Base-by-base conservation (phyloP, 2,329 filamentous ascomycete genomes). In the Aureobasidium musti region DNA sequence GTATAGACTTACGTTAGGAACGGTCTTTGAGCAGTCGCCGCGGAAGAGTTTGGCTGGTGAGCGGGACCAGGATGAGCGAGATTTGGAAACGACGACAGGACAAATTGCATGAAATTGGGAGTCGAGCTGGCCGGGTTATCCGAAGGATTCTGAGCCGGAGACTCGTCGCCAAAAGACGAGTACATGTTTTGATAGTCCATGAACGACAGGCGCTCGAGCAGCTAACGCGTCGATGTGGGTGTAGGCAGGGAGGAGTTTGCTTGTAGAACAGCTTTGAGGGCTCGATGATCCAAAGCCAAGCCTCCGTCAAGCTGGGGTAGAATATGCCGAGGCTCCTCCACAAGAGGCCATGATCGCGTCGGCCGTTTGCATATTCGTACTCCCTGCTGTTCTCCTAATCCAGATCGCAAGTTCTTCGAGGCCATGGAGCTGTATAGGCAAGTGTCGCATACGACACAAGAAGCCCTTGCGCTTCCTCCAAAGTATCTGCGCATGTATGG, bases 401-500 rank as follows among this genome's bases (percentile, higher is more conserved):
- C 19, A 23, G 39, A 43, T 33, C 19, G 10, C 60, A 53, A 8
- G 21, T 35, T 39, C n/a, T 28, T 14, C 33, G 23, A 57, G 30
- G 6, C 26, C 35, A 69, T 69, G 69, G 63, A 68, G 43, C 49
- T 68, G 13, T 69, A 65, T 50, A 61, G 65, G 26, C 63, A 68
- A 28, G 67, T 68, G 28, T 68, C 68, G 26, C 61, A 63, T 30
- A 67, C 52, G 53, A 66, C 68, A 30, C 41, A 60, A 17, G 67
- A 69, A 26, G 53, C 63, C 0, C 53, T 69, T 21, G 68, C 67
- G 1, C 41, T 77, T 50, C 76, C 76, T 8, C 69, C 73, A 10
- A 72, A 73, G 69, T 74, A 72, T 67, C 67, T 76, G 54, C 68
- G 83, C 70, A 85, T 87, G 80, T 96, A 96, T 79, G 87, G 88